Percentiles rank a stretch among this genome's conserved stretches.
These are phyloP conservation scores for Candida boleticola DNA, from an alignment of 805 yeast genomes.

Conservation along the genomic window DNA sequence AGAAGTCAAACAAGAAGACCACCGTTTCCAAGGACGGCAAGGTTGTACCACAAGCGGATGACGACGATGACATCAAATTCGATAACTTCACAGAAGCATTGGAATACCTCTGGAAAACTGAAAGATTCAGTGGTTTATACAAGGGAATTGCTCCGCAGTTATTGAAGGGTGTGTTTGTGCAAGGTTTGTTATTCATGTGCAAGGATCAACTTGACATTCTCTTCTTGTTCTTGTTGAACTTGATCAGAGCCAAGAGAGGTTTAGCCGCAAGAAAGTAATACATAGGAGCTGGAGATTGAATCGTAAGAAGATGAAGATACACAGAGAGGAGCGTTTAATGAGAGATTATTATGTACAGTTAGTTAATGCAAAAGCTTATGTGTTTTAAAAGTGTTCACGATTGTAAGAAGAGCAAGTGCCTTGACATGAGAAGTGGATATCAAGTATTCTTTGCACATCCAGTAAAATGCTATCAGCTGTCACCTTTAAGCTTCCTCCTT, in stretches of 20 bases:
- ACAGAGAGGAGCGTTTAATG: too few species aligned
- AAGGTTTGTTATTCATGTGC: conserved; percentile 79
- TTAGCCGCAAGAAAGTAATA: conserved; percentile 1
- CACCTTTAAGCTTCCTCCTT: too few species aligned
- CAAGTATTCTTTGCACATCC: too few species aligned
- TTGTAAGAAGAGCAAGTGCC: too few species aligned
- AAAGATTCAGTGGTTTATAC: conserved; percentile 66
- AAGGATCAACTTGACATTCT: conserved; percentile 61
- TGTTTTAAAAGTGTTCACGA: too few species aligned
- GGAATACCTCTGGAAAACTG: conserved; percentile 56
- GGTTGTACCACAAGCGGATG: conserved; percentile 22
- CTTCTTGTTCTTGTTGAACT: conserved; percentile 32
- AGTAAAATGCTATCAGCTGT: too few species aligned
- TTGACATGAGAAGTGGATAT: too few species aligned
- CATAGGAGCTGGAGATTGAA: too few species aligned
- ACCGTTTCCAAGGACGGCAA: conserved; percentile 21
- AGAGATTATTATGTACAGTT: too few species aligned
- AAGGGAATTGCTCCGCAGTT: conserved; percentile 81
- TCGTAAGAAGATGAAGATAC: too few species aligned
- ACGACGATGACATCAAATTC: conserved; percentile 43
- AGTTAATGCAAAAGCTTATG: too few species aligned
- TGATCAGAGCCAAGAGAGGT: conserved; percentile 18
- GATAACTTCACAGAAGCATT: conserved; percentile 64
- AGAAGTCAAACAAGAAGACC: conserved; percentile 24
- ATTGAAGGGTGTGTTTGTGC: conserved; percentile 77